These are phyloP conservation scores for Gloeopeniophorella convolvens DNA, from an alignment of 768 basidiomycete species.

Conservation along the genomic window DNA sequence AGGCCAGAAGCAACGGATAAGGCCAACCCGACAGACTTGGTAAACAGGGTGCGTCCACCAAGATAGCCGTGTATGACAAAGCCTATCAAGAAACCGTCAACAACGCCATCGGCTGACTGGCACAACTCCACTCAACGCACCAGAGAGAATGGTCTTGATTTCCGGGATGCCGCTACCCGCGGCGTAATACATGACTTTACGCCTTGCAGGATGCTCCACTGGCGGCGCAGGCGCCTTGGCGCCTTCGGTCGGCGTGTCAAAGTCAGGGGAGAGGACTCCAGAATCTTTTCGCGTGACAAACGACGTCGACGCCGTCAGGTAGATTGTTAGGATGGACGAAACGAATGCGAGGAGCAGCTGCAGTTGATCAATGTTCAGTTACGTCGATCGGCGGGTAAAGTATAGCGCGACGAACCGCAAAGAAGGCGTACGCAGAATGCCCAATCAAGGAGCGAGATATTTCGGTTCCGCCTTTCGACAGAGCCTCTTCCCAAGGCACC, in stretches of 20 bases:
- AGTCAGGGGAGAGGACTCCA: slow-evolving; percentile 50
- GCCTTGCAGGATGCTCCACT: slow-evolving; percentile 30
- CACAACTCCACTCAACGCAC: slow-evolving; percentile 30
- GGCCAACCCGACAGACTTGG: slow-evolving; percentile 83
- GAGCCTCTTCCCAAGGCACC: slow-evolving; percentile 65
- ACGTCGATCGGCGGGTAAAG: neutral
- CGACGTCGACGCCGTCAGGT: slow-evolving; percentile 82
- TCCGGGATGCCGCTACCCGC: slow-evolving; percentile 96
- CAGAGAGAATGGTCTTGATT: slow-evolving; percentile 90
- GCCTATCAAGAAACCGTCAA: slow-evolving; percentile 37
- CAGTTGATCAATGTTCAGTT: neutral
- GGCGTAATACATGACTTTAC: slow-evolving; percentile 85
- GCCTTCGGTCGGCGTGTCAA: slow-evolving; percentile 26
- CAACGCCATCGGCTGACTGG: neutral
- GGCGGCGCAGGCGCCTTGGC: slow-evolving; percentile 21
- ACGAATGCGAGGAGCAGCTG: slow-evolving; percentile 67
- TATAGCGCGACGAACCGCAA: slow-evolving; percentile 58
- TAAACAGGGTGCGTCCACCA: slow-evolving; percentile 81
- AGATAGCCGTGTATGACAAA: slow-evolving; percentile 98
- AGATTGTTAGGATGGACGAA: slow-evolving; percentile 77
- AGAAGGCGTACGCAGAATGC: slow-evolving; percentile 60
- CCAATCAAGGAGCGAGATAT: slow-evolving; percentile 44
- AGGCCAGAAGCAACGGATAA: slow-evolving; percentile 91
- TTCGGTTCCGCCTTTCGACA: slow-evolving; percentile 31
- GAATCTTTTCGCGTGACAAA: slow-evolving; percentile 89